Evolutionary conservation across 1,284 basidiomycete species (phyloP), one percentile per base, ranked within the genome.

Genomic region (Ceratobasidium sp.): DNA sequence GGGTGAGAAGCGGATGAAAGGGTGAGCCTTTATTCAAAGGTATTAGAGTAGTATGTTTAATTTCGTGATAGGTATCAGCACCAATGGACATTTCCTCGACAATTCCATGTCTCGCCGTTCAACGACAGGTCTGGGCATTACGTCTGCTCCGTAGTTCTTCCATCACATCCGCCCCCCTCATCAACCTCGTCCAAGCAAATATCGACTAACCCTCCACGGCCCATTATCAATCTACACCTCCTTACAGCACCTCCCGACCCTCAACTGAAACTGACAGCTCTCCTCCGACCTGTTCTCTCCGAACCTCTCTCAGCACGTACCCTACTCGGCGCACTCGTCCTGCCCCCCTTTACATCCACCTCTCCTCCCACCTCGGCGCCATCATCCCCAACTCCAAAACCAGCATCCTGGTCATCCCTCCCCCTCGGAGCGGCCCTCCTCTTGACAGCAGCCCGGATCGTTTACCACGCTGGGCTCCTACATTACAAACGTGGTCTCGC

Each of bases 81-180:
- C 76, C 86, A 89, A 74, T 93, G 91, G 90, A 89, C 87, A 0
- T 88, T 93, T 70, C 84, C 83, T 28, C 87, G 91, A 26, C 84
- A 87, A 72, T 93, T 94, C 79, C 91, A 93, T 77, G 92, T 93
- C 32, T 93, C 91, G 0, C 91, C 92, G 0, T 93, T 93, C 84
- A 93, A 93, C 79, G 89, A 92, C 76, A 85, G 91, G 2, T 83
- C 85, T 21, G 91, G 91, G 0, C 90, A 83, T 80, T 93, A 93
- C 79, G 85, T 79, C 2, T 82, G 89, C 47, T 83, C 87, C 41
- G 76, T 89, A 46, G 85, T 80, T 75, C 79, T 77, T 43, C 88
- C 86, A 16, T 83, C 77, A 1, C 83, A 86, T 75, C 32, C 62
- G 2, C 79, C 86, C 0, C 83, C 87, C 73, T 79, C 77, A 7